Base-by-base conservation (phyloP, 257 asterid genomes). In the Solanum tacnaense region DNA sequence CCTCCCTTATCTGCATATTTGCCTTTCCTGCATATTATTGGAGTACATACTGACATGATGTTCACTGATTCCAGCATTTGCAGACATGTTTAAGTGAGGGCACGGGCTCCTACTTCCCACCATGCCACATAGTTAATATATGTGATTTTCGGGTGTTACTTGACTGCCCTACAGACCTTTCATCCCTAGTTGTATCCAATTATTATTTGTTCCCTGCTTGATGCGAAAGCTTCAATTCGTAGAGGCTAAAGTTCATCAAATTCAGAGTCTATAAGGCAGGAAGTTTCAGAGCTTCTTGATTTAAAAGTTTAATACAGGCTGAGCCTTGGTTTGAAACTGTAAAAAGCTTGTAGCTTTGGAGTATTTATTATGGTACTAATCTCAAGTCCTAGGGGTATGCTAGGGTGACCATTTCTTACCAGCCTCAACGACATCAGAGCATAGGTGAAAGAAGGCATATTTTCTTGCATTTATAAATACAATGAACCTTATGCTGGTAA, bases 401-500 rank as follows among this genome's bases (percentile, higher is more conserved):
- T 95, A 84, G 99, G 98, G 36, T 90, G 95, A 73, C 99, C 98
- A 67, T 93, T 91, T 89, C 98, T 96, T 86, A 94, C 98, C 21
- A 89, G 93, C 86, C 85, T 68, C 70, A 89, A 90, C 85, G 94
- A 90, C 88, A 94, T 95, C 90, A 88, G 92, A 12, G 96, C 98
- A 18, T 92, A 96, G 98, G 99, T 96, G 87, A 83, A 60, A 62
- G 7, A 86, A 39, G 62, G 32, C 75, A 20, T 9, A 46, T 49
- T 75, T 5, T 71, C 36, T 86, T 52, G 12, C 76, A 46, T 90
- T 89, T n/a, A 32, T 39, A 79, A 87, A 21, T 23, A 85, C 20
- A 2, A 75, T 21, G 56, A 9, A 85, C 68, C 16, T 73, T 91
- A 74, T 88, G 41, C 49, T 74, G 7, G 44, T 56, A 29, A 21